phyloP scores from a whole-genome alignment of 2,329 filamentous ascomycete species.

The Fusarium sp. region DNA sequence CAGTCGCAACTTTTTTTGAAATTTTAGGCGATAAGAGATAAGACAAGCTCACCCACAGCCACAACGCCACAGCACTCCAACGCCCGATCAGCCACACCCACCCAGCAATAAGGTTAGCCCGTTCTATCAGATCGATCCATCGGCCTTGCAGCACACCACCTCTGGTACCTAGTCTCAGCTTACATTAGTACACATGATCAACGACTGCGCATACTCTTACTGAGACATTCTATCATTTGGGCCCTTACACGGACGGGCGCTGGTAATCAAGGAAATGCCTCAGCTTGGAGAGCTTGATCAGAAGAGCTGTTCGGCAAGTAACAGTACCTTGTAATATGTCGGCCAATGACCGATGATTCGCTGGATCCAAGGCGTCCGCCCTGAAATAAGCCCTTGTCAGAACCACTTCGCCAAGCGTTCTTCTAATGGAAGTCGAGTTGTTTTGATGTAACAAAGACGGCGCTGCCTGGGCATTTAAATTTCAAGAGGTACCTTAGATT shows the following conservation, averaged over 20 bases:
- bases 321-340: background rate
- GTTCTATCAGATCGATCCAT: background rate
- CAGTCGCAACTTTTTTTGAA: constrained; percentile 38
- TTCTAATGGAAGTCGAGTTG: background rate
- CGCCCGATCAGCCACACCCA: background rate
- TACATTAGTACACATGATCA: constrained; percentile 26
- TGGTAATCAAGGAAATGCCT: constrained; percentile 7
- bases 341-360: constrained; percentile 15
- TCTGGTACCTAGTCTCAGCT: constrained; percentile 1
- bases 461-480: background rate
- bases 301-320: background rate
- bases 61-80: background rate
- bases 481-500: background rate
- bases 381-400: constrained; percentile 21
- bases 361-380: constrained; percentile 1
- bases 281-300: background rate
- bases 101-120: background rate
- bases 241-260: background rate
- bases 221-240: constrained; percentile 6
- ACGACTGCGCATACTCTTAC: constrained; percentile 6
- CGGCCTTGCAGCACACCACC: constrained; percentile 2
- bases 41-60: background rate
- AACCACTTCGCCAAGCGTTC: constrained; percentile 5
- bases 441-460: background rate
- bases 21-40: constrained; percentile 38